Percentiles rank a stretch among this genome's conserved stretches.
Conservation (phyloP, 2,329 filamentous ascomycete genomes). For the Cephalotrichum gorgonifer region DNA sequence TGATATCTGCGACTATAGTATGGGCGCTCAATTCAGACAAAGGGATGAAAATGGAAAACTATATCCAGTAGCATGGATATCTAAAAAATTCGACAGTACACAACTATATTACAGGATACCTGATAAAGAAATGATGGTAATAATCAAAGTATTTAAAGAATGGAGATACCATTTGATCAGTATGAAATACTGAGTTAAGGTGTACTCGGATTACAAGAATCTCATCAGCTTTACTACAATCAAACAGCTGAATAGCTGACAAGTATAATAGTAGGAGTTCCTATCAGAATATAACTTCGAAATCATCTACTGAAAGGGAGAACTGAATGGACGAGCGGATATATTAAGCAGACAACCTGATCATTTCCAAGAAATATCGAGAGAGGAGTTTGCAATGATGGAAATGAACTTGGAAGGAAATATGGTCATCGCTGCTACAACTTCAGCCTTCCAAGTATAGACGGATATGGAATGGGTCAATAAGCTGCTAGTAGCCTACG, state of each 20-base stretch:
- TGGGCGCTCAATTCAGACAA: background rate
- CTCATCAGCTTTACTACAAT: slow-evolving; percentile 3
- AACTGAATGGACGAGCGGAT: slow-evolving; percentile 2
- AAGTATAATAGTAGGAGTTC: too few relatives aligned
- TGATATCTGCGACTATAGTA: background rate
- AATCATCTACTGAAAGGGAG: slow-evolving; percentile 4
- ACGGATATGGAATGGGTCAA: background rate
- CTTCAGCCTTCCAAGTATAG: too few relatives aligned
- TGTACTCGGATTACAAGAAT: background rate
- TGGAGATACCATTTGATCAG: slow-evolving; percentile 6
- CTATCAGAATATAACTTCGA: slow-evolving; percentile 6
- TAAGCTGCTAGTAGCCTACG: background rate
- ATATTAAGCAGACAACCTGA: slow-evolving; percentile 5
- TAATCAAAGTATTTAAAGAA: slow-evolving; percentile 7
- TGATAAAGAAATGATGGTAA: slow-evolving; percentile 11
- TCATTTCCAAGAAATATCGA: slow-evolving; percentile 3
- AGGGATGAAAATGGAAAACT: background rate
- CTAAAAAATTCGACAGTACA: slow-evolving; percentile 8
- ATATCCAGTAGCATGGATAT: background rate
- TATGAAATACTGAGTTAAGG: too few relatives aligned
- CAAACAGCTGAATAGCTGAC: slow-evolving; percentile 6
- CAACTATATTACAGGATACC: slow-evolving; percentile 10
- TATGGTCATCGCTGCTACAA: too few relatives aligned
- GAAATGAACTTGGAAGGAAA: too few relatives aligned
- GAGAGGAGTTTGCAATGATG: too few relatives aligned